phyloP scores from a whole-genome alignment of 768 basidiomycete species.

The Calvatia gigantea region DNA sequence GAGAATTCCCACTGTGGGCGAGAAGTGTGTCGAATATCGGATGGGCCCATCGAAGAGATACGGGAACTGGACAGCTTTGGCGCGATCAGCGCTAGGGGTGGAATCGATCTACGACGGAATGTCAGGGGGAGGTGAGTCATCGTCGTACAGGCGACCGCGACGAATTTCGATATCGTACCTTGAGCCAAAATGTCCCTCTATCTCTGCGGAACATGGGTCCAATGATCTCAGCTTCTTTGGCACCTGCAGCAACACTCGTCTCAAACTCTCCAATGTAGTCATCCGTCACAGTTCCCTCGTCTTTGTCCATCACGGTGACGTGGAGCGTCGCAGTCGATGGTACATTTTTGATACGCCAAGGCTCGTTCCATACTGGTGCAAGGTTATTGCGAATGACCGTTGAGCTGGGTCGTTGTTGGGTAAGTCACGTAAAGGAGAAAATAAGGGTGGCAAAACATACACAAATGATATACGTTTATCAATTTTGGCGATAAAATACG shows the following conservation, averaged over 20 bases:
- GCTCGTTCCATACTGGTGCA: slow-evolving; percentile 72
- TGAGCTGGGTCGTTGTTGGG: slow-evolving; percentile 42
- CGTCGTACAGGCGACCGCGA: too few relatives aligned
- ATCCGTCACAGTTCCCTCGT: slow-evolving; percentile 52
- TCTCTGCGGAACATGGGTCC: slow-evolving; percentile 44
- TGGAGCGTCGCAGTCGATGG: slow-evolving; percentile 55
- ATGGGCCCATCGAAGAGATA: slow-evolving; percentile 75
- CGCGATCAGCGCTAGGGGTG: slow-evolving; percentile 34
- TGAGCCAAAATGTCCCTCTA: slow-evolving; percentile 66
- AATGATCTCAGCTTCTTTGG: slow-evolving; percentile 63
- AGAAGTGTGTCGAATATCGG: slow-evolving; percentile 67
- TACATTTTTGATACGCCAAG: slow-evolving; percentile 72
- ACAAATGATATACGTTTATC: slow-evolving; percentile 63
- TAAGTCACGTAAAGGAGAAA: neutral
- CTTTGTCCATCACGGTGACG: slow-evolving; percentile 69
- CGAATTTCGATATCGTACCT: too few relatives aligned
- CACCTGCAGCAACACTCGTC: slow-evolving; percentile 48
- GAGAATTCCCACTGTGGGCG: slow-evolving; percentile 63
- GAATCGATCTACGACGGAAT: slow-evolving; percentile 49
- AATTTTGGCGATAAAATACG: slow-evolving; percentile 68
- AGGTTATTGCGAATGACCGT: slow-evolving; percentile 56
- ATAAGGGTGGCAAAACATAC: slow-evolving; percentile 32
- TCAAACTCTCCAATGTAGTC: slow-evolving; percentile 64
- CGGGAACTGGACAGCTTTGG: slow-evolving; percentile 35
- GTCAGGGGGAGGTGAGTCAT: neutral